Conservation (phyloP, 164 flowering plant genomes). For the Piper betle region DNA sequence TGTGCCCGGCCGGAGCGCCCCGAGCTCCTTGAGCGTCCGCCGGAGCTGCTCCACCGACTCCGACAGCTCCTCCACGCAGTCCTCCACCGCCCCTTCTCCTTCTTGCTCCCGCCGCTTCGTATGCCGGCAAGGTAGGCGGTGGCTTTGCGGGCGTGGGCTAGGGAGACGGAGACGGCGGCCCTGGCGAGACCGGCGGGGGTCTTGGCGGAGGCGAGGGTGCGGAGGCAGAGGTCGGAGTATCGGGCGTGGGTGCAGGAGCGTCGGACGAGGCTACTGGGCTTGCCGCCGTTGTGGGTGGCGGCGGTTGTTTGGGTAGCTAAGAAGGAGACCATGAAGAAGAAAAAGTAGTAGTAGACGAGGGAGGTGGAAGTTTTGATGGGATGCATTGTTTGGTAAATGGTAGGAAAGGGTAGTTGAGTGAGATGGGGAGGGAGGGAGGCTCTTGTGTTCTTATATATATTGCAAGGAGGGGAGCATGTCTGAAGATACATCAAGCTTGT, state of each 20-base stretch:
- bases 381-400: no score
- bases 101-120: constrained; percentile 23
- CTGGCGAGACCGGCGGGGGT: constrained; percentile 45
- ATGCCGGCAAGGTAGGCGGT: not conserved
- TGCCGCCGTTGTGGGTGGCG: not conserved
- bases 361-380: no score
- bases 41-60: constrained; percentile 68
- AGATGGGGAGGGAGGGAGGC: no score
- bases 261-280: not conserved
- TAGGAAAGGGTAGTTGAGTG: no score
- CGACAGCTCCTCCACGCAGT: constrained; percentile 45
- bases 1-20: constrained; percentile 18
- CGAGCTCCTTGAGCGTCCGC: constrained; percentile 55
- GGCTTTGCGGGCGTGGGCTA: constrained; percentile 11
- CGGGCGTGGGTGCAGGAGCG: not conserved
- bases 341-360: not conserved
- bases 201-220: constrained; percentile 1
- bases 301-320: not conserved
- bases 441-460: no score
- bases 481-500: no score
- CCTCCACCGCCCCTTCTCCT: constrained; percentile 49
- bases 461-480: no score
- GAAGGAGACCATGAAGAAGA: not conserved
- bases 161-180: constrained; percentile 45
- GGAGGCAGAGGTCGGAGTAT: not conserved